phyloP scores from a whole-genome alignment of 345 rosid genomes.

The Citrus trifoliata region DNA sequence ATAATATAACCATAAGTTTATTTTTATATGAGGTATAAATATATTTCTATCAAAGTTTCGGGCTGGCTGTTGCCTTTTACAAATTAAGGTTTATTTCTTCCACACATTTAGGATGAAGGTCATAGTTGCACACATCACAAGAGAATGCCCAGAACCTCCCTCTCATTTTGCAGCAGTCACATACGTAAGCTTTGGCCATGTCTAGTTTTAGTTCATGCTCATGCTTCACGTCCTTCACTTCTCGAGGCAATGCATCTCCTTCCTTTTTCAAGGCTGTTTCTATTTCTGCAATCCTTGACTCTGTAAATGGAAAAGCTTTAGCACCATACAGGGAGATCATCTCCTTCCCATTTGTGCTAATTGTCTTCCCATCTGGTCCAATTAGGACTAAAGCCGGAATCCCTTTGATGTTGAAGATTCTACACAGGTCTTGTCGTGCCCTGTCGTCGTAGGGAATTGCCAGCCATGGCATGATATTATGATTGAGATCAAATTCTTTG shows the following conservation, averaged over 20 bases:
- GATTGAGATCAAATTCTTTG: slow-evolving; percentile 48
- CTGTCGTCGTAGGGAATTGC: slow-evolving; percentile 71
- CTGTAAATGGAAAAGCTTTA: slow-evolving; percentile 64
- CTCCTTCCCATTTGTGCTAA: slow-evolving; percentile 50
- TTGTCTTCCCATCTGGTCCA: slow-evolving; percentile 65
- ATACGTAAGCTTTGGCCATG: slow-evolving; percentile 74
- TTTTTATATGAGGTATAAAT: neutral
- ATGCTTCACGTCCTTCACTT: slow-evolving; percentile 57
- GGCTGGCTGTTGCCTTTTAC: neutral
- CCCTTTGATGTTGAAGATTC: slow-evolving; percentile 64
- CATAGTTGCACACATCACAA: slow-evolving; percentile 66
- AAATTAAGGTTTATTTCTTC: slow-evolving; percentile 22
- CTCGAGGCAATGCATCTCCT: slow-evolving; percentile 58
- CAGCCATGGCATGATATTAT: slow-evolving; percentile 70
- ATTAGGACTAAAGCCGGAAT: slow-evolving; percentile 65
- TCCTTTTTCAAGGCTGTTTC: slow-evolving; percentile 52
- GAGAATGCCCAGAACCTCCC: slow-evolving; percentile 85
- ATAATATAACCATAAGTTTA: too few species aligned
- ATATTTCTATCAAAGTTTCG: neutral
- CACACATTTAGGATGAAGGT: slow-evolving; percentile 74
- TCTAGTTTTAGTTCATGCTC: slow-evolving; percentile 64
- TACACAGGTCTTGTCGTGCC: slow-evolving; percentile 57
- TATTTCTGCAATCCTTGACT: slow-evolving; percentile 47
- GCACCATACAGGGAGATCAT: slow-evolving; percentile 62
- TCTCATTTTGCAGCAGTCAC: slow-evolving; percentile 55